phyloP scores from a whole-genome alignment of 2,329 filamentous ascomycete species.

The Colletotrichum eleusines region DNA sequence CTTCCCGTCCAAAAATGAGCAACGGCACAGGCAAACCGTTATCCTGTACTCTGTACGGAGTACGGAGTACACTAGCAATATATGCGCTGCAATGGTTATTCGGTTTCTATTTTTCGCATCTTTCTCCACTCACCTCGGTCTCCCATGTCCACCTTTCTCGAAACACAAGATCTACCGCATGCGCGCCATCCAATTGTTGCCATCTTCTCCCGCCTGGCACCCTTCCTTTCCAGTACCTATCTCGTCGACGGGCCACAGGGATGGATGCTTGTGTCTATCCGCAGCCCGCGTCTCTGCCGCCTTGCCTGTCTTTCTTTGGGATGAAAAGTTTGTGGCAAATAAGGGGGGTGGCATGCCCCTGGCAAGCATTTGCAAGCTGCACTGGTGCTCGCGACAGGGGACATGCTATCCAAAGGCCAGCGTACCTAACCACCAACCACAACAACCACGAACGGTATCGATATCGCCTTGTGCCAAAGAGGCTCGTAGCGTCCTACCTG shows the following conservation, averaged over 20 bases:
- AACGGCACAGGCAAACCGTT: background rate
- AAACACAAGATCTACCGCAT: slow-evolving; percentile 40
- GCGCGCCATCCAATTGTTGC: slow-evolving; percentile 22
- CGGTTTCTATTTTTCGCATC: slow-evolving; percentile 36
- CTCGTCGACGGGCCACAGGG: background rate
- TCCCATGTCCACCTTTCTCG: slow-evolving; percentile 26
- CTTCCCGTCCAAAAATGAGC: slow-evolving; percentile 21
- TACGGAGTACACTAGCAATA: too few relatives aligned
- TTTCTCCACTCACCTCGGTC: slow-evolving; percentile 22
- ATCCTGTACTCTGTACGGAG: too few relatives aligned
- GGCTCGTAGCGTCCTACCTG: slow-evolving; percentile 11
- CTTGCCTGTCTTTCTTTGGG: slow-evolving; percentile 27
- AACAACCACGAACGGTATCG: slow-evolving; percentile 3
- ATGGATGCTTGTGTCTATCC: slow-evolving; percentile 1
- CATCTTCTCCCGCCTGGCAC: slow-evolving; percentile 4
- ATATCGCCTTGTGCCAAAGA: slow-evolving; percentile 13
- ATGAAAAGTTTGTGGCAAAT: slow-evolving; percentile 13
- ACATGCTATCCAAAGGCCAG: background rate
- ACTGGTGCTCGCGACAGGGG: background rate
- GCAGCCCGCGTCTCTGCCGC: slow-evolving; percentile 12
- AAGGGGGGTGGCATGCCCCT: slow-evolving; percentile 24
- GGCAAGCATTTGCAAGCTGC: background rate
- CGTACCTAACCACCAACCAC: slow-evolving; percentile 3
- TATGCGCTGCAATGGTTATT: background rate
- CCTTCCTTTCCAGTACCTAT: background rate